These are phyloP conservation scores for Coemansia sp. DNA, from an alignment of 192 early-diverging fungal genomes.

Conservation along the genomic window DNA sequence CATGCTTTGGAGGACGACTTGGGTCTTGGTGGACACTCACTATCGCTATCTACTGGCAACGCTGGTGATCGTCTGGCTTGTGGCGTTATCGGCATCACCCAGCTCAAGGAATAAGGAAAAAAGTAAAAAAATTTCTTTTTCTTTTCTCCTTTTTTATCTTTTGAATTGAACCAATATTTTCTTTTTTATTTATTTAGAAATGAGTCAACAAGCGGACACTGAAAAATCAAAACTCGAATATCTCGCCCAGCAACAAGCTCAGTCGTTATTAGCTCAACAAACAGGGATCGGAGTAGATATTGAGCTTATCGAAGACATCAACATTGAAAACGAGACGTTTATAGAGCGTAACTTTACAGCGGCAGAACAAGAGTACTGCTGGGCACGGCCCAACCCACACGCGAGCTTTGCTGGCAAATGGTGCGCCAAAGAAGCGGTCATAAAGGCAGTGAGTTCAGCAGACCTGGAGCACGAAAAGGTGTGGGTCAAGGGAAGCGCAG, in stretches of 20 bases:
- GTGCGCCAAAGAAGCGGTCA: conserved; percentile 94
- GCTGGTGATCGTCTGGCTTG: conserved; percentile 84
- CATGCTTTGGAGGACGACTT: conserved; percentile 87
- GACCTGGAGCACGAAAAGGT: conserved; percentile 56
- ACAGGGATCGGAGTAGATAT: conserved; percentile 86
- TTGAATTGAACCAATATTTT: neutral
- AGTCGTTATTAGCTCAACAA: conserved; percentile 7
- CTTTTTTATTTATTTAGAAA: neutral
- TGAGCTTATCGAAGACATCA: conserved; percentile 79
- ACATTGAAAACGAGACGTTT: conserved; percentile 81
- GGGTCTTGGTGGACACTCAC: conserved; percentile 70
- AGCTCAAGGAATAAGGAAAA: conserved; percentile 15
- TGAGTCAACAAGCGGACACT: neutral
- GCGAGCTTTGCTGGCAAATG: conserved; percentile 90
- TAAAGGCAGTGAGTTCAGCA: conserved; percentile 86
- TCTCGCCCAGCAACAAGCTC: conserved; percentile 23
- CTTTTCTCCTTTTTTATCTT: neutral
- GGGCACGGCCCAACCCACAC: conserved; percentile 64
- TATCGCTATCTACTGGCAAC: conserved; percentile 81
- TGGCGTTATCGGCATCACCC: conserved; percentile 82
- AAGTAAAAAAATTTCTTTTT: neutral
- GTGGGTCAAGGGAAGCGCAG: conserved; percentile 77
- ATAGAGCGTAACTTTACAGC: conserved; percentile 89
- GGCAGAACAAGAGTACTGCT: conserved; percentile 80
- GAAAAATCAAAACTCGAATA: conserved; percentile 17